Evolutionary conservation across 139 green algal genomes (phyloP), one percentile per base, ranked within the genome.

Genomic region (Desmodesmus armatus): DNA sequence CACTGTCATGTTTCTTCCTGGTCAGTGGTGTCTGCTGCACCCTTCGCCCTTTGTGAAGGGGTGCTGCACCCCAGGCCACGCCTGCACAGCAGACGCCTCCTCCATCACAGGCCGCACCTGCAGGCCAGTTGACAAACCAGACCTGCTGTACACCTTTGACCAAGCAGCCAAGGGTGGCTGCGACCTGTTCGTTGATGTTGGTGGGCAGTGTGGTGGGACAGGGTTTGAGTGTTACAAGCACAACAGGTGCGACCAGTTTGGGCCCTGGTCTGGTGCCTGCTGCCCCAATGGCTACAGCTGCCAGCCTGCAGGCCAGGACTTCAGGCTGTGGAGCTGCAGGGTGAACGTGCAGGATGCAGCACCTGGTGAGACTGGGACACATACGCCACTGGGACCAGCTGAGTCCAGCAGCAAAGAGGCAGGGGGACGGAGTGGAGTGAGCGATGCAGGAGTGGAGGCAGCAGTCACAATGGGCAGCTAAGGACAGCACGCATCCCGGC

Each of bases 221-320:
- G 71, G 82, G 1, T 63, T 60, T 51, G 62, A 71, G 2, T 75
- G 71, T 40, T 65, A 76, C 15, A 27, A 76, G 13, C 35, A 83
- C 35, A 66, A 47, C 29, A 74, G 55, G 39, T 87, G 82, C 33
- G 71, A 76, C 41, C 53, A 75, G 39, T 73, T 77, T 70, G 82
- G 71, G 17, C 71, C 71, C 6, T 82, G 71, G 71, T n/a, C 29
- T 15, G 71, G 71, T 13, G 76, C 67, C 33, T 87, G 82, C 82
- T 87, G 82, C 82, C 82, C 82, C 0, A 79, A 87, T 69, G 82
- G 82, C 27, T 80, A 60, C 71, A 76, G 29, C 58, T 87, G 82
- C 43, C 67, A 86, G 80, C 80, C 80, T 7, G 27, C 27, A 13
- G 25, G 11, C 29, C 35, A 58, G n/a, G 5, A 41, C 19, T 85